phyloP scores from a whole-genome alignment of 1,139 yeast species.

The Debaryomyces singareniensis region DNA sequence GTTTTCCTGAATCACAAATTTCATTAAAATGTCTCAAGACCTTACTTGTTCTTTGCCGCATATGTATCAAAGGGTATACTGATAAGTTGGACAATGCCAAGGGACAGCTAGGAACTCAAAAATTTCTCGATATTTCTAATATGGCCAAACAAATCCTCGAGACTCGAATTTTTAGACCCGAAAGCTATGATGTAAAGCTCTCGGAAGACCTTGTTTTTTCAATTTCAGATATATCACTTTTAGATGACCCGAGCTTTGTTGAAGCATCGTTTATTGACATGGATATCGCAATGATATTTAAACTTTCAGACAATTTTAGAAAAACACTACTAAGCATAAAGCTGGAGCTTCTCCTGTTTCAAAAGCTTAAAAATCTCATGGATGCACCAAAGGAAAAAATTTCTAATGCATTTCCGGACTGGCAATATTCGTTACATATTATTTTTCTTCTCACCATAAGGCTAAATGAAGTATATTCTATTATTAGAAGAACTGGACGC shows the following conservation, averaged over 20 bases:
- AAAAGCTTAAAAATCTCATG: slow-evolving; percentile 14
- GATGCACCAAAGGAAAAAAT: slow-evolving; percentile 6
- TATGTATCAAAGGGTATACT: slow-evolving; percentile 43
- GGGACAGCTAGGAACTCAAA: slow-evolving; percentile 24
- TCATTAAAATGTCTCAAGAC: slow-evolving; percentile 30
- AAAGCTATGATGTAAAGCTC: too few relatives aligned
- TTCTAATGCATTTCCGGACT: slow-evolving; percentile 14
- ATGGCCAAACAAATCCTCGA: too few relatives aligned
- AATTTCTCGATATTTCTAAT: too few relatives aligned
- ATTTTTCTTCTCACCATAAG: slow-evolving; percentile 40
- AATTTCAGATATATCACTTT: too few relatives aligned
- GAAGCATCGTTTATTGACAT: slow-evolving; percentile 25
- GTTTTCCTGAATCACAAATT: slow-evolving; percentile 22
- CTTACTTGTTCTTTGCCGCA: slow-evolving; percentile 28
- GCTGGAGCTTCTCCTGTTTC: slow-evolving; percentile 16
- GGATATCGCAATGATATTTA: slow-evolving; percentile 31
- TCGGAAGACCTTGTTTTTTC: too few relatives aligned
- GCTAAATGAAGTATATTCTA: slow-evolving; percentile 40
- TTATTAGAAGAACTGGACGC: slow-evolving; percentile 39
- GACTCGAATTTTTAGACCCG: too few relatives aligned
- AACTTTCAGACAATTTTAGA: slow-evolving; percentile 16
- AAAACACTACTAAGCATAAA: slow-evolving; percentile 18
- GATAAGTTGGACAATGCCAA: slow-evolving; percentile 33
- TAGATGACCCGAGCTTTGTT: too few relatives aligned
- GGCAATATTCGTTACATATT: slow-evolving; percentile 41